Evolutionary conservation across 345 rosid species (phyloP), one percentile per base, ranked within the genome.

Genomic region (Punica granatum): DNA sequence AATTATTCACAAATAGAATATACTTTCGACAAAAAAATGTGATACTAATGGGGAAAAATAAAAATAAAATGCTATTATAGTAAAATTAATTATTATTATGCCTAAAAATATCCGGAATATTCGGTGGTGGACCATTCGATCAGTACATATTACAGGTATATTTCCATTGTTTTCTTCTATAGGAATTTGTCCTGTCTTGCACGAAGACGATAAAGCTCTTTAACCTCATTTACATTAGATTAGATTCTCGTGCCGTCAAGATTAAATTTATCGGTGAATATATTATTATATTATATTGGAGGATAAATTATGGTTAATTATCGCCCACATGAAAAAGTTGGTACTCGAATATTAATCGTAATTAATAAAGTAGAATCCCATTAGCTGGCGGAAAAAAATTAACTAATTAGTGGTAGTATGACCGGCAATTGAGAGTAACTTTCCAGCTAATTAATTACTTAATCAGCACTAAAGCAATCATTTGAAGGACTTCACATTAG

Each of bases 391-490:
- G 53, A 41, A 41, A 41, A 9, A 41, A 41, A 41, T 11, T 41
- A 41, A 7, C 14, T 7, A 41, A 2, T 41, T 9, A 41, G 28
- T 2, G n/a, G n/a, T 5, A 2, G 32, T 25, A 6, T 23, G 23
- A 32, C 66, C 11, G 2, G 6, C 10, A 30, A 11, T 21, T 1
- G 66, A 25, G 14, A 43, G 36, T 18, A 41, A 43, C 67, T 65
- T 65, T 44, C 49, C 67, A 43, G 54, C 54, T 65, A 65, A 42
- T 43, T 65, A 8, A 51, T 51, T 8, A 4, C 23, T 48, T 48
- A 48, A 48, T 48, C 53, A 16, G 41, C 41, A 4, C 11, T 37
- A 37, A 37, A 37, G 41, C 41, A 37, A 37, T 37, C 41, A 37
- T 37, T 37, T 16, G 23, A 48, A 4, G 8, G 25, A 16, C 12